phyloP scores from a whole-genome alignment of 1,139 yeast species.

The Blastobotrys persicus region DNA sequence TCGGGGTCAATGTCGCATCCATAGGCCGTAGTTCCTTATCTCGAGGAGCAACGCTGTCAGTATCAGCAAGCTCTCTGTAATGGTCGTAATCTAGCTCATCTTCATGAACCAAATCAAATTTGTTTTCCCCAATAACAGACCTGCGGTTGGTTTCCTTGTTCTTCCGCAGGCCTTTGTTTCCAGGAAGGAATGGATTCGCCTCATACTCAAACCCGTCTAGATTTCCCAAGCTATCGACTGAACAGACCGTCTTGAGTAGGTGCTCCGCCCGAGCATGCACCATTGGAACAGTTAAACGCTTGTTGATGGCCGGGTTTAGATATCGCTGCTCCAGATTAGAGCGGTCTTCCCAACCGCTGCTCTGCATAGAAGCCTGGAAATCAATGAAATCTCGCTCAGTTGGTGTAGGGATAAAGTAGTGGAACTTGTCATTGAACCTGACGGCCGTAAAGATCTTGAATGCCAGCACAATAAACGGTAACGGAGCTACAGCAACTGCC shows the following conservation, averaged over 20 bases:
- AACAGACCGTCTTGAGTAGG: constrained; percentile 27
- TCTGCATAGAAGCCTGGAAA: constrained; percentile 16
- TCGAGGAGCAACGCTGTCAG: background rate
- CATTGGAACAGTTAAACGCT: constrained; percentile 36
- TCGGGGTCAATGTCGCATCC: background rate
- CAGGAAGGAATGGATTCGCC: constrained; percentile 19
- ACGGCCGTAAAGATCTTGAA: constrained; percentile 32
- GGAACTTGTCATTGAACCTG: constrained; percentile 30
- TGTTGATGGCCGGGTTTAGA: constrained; percentile 35
- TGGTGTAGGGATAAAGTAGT: constrained; percentile 33
- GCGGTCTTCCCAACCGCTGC: constrained; percentile 13
- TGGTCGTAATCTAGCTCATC: constrained; percentile 32
- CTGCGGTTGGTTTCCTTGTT: constrained; percentile 11
- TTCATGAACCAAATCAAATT: constrained; percentile 34
- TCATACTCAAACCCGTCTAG: constrained; percentile 18
- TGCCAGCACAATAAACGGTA: constrained; percentile 31
- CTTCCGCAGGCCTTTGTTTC: constrained; percentile 7
- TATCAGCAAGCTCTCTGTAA: constrained; percentile 14
- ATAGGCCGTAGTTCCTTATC: background rate
- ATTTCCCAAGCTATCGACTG: constrained; percentile 16
- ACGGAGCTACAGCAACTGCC: constrained; percentile 38
- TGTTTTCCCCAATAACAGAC: constrained; percentile 17
- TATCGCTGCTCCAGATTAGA: constrained; percentile 30
- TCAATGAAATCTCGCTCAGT: constrained; percentile 27
- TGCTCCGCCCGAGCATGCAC: constrained; percentile 34